phyloP scores from a whole-genome alignment of 106 monocot genomes.

The Dendrobium nobile region DNA sequence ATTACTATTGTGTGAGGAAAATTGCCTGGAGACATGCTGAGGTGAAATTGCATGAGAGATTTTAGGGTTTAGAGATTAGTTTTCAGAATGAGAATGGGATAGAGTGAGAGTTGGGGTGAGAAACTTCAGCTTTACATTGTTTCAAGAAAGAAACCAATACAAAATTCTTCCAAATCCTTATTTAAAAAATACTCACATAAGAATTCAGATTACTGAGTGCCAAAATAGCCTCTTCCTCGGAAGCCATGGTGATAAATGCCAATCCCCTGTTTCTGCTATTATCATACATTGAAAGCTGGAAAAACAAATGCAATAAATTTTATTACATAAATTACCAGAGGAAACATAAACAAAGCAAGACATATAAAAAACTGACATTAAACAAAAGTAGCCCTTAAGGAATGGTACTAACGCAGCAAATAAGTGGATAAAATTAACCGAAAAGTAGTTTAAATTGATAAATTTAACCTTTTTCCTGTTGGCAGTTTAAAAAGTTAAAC shows the following conservation, averaged over 20 bases:
- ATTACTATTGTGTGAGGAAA: background rate
- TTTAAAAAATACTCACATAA: conserved; percentile 30
- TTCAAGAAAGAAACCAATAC: background rate
- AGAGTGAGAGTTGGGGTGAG: background rate
- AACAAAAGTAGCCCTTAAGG: background rate
- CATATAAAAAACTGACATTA: background rate
- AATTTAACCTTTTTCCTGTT: background rate
- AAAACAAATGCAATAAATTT: background rate
- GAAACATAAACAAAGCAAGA: background rate
- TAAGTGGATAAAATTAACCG: background rate
- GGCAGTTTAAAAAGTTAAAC: background rate
- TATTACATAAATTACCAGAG: background rate
- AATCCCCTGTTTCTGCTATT: conserved; percentile 67
- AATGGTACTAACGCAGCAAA: background rate
- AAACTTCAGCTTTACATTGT: too few species aligned
- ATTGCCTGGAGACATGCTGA: background rate
- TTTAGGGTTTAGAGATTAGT: too few species aligned
- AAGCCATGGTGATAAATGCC: conserved; percentile 82
- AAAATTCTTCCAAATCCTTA: background rate
- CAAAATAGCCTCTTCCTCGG: conserved; percentile 61
- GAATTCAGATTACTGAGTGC: conserved; percentile 53
- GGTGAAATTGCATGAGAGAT: too few species aligned
- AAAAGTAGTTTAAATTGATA: background rate
- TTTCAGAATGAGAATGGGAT: background rate
- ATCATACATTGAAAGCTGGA: conserved; percentile 74